A percentile compares a stretch with the other conserved stretches of the same genome.
Evolutionary conservation across 2,329 filamentous ascomycete species (phyloP).

Genomic region (Corinectria fuckeliana): DNA sequence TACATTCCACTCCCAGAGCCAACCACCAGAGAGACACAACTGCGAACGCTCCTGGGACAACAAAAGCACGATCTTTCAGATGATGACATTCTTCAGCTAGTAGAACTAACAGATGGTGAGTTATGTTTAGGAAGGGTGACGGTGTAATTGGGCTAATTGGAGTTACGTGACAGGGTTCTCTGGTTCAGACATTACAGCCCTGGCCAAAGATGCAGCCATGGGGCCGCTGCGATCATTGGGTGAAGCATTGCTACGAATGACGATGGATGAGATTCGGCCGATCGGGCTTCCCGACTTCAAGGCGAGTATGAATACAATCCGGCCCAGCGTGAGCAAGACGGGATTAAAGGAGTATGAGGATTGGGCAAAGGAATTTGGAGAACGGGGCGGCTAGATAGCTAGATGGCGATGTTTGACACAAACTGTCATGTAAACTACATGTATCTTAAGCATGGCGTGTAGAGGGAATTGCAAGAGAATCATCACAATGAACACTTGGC

Average conservation of each 20-base stretch:
- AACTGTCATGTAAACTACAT: constrained; percentile 17
- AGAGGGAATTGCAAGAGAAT: constrained; percentile 8
- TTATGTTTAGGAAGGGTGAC: constrained; percentile 9
- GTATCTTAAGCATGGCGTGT: constrained; percentile 19
- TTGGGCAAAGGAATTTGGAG: constrained; percentile 93
- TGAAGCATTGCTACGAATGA: constrained; percentile 87
- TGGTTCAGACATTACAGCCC: constrained; percentile 92
- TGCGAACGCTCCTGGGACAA: constrained; percentile 80
- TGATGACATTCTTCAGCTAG: constrained; percentile 74
- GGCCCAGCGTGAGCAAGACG: constrained; percentile 86
- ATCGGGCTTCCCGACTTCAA: constrained; percentile 86
- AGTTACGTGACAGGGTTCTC: constrained; percentile 76
- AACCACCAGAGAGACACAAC: constrained; percentile 78
- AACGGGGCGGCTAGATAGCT: constrained; percentile 73
- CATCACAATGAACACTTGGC: constrained; percentile 3
- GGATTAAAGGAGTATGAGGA: constrained; percentile 90
- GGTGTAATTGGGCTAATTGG: constrained; percentile 3
- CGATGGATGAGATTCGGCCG: constrained; percentile 90
- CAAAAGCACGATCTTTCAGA: constrained; percentile 83
- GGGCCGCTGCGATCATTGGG: constrained; percentile 89
- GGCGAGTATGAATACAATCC: constrained; percentile 81
- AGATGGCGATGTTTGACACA: constrained; percentile 7
- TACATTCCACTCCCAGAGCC: constrained; percentile 94
- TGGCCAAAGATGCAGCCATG: constrained; percentile 98
- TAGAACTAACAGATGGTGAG: constrained; percentile 84